Conservation (phyloP, 768 basidiomycete genomes). For the Phanerodontia chrysosporium region DNA sequence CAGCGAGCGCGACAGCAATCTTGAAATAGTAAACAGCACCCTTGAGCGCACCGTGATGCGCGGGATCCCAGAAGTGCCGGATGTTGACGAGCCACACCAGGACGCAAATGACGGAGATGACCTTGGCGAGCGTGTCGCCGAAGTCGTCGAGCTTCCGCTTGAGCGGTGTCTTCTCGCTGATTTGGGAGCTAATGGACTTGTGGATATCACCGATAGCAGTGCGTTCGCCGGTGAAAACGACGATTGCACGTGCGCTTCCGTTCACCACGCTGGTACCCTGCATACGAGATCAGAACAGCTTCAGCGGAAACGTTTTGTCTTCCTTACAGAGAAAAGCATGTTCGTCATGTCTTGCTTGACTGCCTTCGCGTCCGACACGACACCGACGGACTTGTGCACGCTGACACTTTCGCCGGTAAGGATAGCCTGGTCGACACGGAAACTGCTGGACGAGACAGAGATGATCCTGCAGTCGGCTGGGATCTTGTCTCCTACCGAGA, state of each 20-base stretch:
- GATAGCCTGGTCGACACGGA: slow-evolving; percentile 94
- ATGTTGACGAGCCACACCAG: slow-evolving; percentile 98
- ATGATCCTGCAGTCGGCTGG: slow-evolving; percentile 92
- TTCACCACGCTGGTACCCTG: slow-evolving; percentile 96
- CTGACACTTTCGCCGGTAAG: slow-evolving; percentile 92
- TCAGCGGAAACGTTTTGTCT: not conserved
- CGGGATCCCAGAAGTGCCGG: slow-evolving; percentile 93
- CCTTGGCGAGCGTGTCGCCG: slow-evolving; percentile 95
- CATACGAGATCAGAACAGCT: not conserved
- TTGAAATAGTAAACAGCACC: slow-evolving; percentile 99
- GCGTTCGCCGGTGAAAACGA: slow-evolving; percentile 77
- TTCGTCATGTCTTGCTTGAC: slow-evolving; percentile 99
- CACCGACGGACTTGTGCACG: slow-evolving; percentile 73
- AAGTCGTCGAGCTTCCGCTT: slow-evolving; percentile 99
- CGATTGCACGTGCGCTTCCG: slow-evolving; percentile 83
- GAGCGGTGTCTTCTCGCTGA: slow-evolving; percentile 92
- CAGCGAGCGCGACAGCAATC: slow-evolving; percentile 97
- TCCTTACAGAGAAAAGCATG: slow-evolving; percentile 84
- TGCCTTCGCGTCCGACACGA: slow-evolving; percentile 68
- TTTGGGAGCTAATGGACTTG: slow-evolving; percentile 90
- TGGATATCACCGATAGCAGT: slow-evolving; percentile 98
- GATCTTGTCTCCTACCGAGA: slow-evolving; percentile 92
- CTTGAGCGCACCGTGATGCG: slow-evolving; percentile 85
- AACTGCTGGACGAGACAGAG: slow-evolving; percentile 87
- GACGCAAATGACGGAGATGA: slow-evolving; percentile 94